Evolutionary conservation across 768 basidiomycete species (phyloP), one percentile per base, ranked within the genome.

Genomic region (Hygrocybe punicea): DNA sequence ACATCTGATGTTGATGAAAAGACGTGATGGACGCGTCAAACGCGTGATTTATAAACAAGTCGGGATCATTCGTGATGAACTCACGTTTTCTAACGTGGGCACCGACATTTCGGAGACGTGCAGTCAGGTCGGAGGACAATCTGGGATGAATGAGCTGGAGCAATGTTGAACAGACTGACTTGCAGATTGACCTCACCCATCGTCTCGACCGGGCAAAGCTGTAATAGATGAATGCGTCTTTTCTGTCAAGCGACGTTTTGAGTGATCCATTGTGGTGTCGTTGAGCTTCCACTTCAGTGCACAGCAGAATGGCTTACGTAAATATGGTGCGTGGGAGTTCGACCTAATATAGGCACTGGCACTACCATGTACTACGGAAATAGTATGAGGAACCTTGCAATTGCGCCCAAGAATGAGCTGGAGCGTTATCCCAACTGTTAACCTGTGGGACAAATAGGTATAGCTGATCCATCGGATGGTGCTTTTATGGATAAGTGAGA

Each of bases 21-120:
- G 57, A 61, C 60, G 65, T 64, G 55, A 58, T 61, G 55, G 61
- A 52, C 63, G 68, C 58, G 66, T 68, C 51, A 65, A 66, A 69
- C 63, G 67, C 61, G 69, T 67, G 59, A 42, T 4, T 42, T 14
- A 42, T 19, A 19, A 4, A 42, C 6, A 14, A 56, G 63, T 58
- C 21, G 44, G 21, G 7, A 8, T 13, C 3, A 54, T 11, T 51
- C 37, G 51, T 50, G 54, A 24, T 53, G 50, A 48, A 69, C 79
- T 65, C 67, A 88, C 86, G 78, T 71, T 85, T 84, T 65, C 86
- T 71, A 47, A 78, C 79, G 59, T 85, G 83, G 61, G 82, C 71
- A 51, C 81, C 82, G 25, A 84, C 70, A 62, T 76, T 82, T 56
- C 81, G 80, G 53, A 89, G 77, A 55, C 73, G 76, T n/a, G 78